Evolutionary conservation across 2,329 filamentous ascomycete species (phyloP).

Genomic region (Xylariomycetidae sp.): DNA sequence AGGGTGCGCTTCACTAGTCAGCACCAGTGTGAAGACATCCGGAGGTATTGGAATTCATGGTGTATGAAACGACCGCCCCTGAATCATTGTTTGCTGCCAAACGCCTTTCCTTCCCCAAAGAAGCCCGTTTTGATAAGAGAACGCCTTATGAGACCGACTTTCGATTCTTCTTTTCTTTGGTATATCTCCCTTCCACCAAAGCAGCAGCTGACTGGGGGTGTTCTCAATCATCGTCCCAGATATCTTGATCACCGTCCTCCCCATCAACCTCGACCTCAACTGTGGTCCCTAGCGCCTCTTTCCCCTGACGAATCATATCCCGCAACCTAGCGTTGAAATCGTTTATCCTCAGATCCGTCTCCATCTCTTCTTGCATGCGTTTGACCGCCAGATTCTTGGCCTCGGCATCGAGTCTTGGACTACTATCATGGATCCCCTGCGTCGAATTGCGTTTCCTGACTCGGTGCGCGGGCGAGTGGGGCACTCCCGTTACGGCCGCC

Average conservation of each 20-base stretch:
- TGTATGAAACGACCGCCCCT: no score
- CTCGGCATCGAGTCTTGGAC: constrained; percentile 56
- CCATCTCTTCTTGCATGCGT: constrained; percentile 67
- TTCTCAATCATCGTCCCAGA: constrained; percentile 39
- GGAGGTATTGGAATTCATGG: no score
- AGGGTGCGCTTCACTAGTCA: no score
- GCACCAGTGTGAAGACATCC: no score
- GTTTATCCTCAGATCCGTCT: constrained; percentile 74
- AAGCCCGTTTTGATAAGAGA: no score
- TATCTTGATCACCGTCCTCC: constrained; percentile 15
- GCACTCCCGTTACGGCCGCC: constrained; percentile 22
- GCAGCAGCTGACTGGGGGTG: no score
- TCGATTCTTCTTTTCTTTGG: no score
- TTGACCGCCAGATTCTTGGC: constrained; percentile 70
- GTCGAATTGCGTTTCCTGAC: constrained; percentile 15
- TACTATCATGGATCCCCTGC: constrained; percentile 29
- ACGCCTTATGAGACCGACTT: no score
- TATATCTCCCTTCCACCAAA: no score
- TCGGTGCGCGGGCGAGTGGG: no score
- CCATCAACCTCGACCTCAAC: constrained; percentile 54
- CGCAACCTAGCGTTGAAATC: constrained; percentile 75
- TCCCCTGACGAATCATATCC: constrained; percentile 85
- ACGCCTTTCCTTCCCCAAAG: no score
- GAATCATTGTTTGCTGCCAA: no score
- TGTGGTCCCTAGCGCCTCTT: constrained; percentile 75